A percentile compares a stretch with the other conserved stretches of the same genome.
Evolutionary conservation across 805 yeast species (phyloP).

Genomic region (Naumovozyma castellii): DNA sequence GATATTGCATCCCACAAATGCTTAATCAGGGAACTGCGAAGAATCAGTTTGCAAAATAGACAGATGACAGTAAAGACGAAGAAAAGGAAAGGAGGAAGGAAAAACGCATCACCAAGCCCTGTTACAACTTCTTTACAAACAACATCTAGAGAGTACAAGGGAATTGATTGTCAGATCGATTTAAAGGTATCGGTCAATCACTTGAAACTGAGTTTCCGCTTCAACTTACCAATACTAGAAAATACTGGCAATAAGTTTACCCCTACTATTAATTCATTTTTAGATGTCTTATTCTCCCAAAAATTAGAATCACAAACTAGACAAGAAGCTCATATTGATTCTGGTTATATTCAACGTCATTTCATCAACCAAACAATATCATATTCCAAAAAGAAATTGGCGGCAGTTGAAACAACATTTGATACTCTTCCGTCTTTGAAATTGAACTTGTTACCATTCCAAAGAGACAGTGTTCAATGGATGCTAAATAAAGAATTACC

Average conservation of each 20-base stretch:
- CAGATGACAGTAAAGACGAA: not conserved
- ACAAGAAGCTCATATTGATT: conserved; percentile 1
- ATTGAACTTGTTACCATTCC: conserved; percentile 25
- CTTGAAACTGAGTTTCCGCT: not conserved
- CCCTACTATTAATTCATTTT: conserved; percentile 13
- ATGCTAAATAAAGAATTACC: conserved; percentile 21
- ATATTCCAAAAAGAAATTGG: conserved; percentile 13
- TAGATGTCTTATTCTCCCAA: conserved; percentile 17
- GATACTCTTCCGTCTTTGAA: conserved; percentile 8
- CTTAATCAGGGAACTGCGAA: not conserved
- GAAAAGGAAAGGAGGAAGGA: not conserved
- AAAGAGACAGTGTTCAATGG: conserved; percentile 27
- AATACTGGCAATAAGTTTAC: conserved; percentile 21
- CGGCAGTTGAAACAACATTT: conserved; percentile 3
- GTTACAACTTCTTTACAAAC: not conserved
- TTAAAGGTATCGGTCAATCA: not conserved
- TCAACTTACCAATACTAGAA: not conserved
- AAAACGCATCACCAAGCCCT: not conserved
- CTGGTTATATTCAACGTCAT: conserved; percentile 19
- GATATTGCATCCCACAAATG: not conserved
- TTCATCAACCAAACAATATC: conserved; percentile 18
- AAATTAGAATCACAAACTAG: not conserved
- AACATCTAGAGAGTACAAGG: not conserved
- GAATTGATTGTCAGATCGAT: not conserved
- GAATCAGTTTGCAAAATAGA: not conserved